Evolutionary conservation across 768 basidiomycete species (phyloP).

Genomic region (Trametes gibbosa): DNA sequence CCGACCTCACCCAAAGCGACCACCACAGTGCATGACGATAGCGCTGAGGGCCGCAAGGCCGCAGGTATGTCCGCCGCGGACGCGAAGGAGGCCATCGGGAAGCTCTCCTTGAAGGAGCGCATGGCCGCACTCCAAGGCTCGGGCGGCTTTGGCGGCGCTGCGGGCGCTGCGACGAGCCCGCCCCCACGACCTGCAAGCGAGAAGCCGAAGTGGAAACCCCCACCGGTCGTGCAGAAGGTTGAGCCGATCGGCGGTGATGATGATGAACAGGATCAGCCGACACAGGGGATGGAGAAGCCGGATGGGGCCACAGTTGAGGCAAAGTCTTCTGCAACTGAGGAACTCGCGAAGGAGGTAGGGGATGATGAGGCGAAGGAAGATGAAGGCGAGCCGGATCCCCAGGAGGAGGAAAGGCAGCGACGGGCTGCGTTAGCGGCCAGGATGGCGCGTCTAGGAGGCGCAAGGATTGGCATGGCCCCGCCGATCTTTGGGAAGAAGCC

Average conservation of each 20-base stretch:
- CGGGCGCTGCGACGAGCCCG: conserved; percentile 37
- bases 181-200: conserved; percentile 61
- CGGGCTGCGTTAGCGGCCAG: conserved; percentile 87
- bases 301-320: conserved; percentile 12
- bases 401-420: conserved; percentile 73
- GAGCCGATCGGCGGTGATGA: conserved; percentile 45
- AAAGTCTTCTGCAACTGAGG: conserved; percentile 17
- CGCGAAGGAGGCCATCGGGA: conserved; percentile 82
- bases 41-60: conserved; percentile 25
- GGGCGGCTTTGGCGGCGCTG: conserved; percentile 66
- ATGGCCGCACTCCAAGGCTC: conserved; percentile 92
- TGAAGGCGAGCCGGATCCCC: conserved; percentile 43
- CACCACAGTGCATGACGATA: conserved; percentile 1
- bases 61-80: conserved; percentile 79
- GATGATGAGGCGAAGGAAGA: conserved; percentile 33
- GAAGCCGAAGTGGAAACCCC: conserved; percentile 87
- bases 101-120: conserved; percentile 83
- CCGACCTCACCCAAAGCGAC: conserved; percentile 32
- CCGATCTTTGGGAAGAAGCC: conserved; percentile 66
- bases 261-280: conserved; percentile 24
- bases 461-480: conserved; percentile 76
- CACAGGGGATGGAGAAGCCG: conserved; percentile 21
- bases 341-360: not conserved
- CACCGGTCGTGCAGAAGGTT: conserved; percentile 41
- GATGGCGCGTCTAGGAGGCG: conserved; percentile 90